Conservation (phyloP, 441 rosid species). For the Adansonia grandidieri region DNA sequence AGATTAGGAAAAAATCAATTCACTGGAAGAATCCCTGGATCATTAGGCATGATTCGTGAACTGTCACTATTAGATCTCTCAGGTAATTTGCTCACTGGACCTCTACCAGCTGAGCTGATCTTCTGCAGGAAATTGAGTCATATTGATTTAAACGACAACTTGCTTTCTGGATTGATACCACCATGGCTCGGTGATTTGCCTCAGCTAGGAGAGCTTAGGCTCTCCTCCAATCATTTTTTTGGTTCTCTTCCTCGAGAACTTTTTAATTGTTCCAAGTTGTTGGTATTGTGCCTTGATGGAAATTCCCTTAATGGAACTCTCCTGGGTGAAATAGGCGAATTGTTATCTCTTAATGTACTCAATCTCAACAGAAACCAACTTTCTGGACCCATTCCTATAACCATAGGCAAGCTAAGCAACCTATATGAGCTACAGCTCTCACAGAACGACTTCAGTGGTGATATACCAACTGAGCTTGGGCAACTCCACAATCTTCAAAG, state of each 20-base stretch:
- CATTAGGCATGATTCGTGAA: constrained; percentile 67
- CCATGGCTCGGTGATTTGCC: constrained; percentile 67
- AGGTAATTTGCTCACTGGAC: constrained; percentile 64
- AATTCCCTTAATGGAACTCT: constrained; percentile 66
- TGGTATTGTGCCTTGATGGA: constrained; percentile 64
- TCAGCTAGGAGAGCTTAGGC: constrained; percentile 72
- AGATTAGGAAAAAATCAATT: constrained; percentile 73
- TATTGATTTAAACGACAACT: constrained; percentile 75
- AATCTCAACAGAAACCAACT: constrained; percentile 57
- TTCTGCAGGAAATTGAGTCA: constrained; percentile 70
- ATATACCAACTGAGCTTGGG: constrained; percentile 66
- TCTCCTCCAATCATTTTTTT: constrained; percentile 59
- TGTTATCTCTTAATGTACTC: constrained; percentile 63
- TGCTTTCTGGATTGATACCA: constrained; percentile 66
- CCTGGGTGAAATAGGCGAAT: constrained; percentile 56
- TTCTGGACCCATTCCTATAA: constrained; percentile 63
- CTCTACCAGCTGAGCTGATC: constrained; percentile 63
- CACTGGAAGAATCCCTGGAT: constrained; percentile 70
- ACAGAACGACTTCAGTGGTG: constrained; percentile 60
- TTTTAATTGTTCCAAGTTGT: constrained; percentile 65
- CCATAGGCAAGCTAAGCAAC: constrained; percentile 66
- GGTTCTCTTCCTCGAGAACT: constrained; percentile 65
- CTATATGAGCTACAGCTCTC: constrained; percentile 72
- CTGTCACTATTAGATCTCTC: constrained; percentile 70
- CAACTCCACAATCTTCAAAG: constrained; percentile 72